Evolutionary conservation across 2,329 filamentous ascomycete genomes (phyloP), one percentile per base, ranked within the genome.

Genomic region (Aspergillus fumigatiaffinis): DNA sequence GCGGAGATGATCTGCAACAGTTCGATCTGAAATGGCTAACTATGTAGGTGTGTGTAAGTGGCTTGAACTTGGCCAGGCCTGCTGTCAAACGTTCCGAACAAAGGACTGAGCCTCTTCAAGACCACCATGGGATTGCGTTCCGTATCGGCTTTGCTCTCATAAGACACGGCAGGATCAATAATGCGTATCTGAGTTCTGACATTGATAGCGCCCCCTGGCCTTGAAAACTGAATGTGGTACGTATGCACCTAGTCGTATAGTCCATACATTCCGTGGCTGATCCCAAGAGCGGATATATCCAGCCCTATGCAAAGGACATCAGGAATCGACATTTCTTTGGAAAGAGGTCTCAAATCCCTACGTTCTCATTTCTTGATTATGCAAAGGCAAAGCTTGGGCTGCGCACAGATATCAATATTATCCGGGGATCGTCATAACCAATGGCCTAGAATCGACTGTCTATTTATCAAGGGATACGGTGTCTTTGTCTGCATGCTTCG

Each of bases 401-500:
- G 60, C 60, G 63, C 62, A 62, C 62, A 61, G 62, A 60, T 63
- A 54, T 44, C 56, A 59, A 50, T 55, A 51, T 59, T 54, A 23
- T 50, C 28, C 5, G 23, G 38, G 32, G 26, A 44, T 25, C 23
- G 25, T n/a, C 17, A 50, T 26, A 23, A 7, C 10, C 20, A 23
- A 47, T 14, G 44, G 44, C 14, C 44, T 47, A n/a, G 44, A 47
- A 23, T 47, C 4, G 12, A 17, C 44, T 23, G 17, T 23, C 12
- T 4, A 5, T 35, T 7, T 38, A 38, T 26, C 44, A 47, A 47
- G 21, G 21, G 44, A 47, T 47, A 25, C 14, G 21, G 14, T 47
- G 44, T 17, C 44, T 47, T 47, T 47, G 44, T 47, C 44, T 32
- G 32, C 32, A 44, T 44, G 41, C 41, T 44, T 12, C 14, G 3